These are phyloP conservation scores for Leccinum incarnatum DNA, from an alignment of 768 basidiomycete species.

Conservation along the genomic window DNA sequence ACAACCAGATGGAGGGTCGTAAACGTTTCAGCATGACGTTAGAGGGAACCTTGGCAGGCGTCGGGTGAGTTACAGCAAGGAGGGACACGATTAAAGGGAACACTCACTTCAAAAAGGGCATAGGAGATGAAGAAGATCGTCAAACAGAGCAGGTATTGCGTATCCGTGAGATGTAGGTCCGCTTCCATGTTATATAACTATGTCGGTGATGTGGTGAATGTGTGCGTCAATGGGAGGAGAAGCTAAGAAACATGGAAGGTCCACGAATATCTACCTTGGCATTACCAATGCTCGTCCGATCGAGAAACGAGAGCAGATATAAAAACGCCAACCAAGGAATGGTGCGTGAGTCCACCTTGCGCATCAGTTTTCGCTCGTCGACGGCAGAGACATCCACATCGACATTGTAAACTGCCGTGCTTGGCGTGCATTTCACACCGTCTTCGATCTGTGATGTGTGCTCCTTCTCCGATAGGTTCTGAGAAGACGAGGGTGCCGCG, in stretches of 20 bases:
- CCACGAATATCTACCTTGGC: constrained; percentile 13
- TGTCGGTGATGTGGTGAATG: neutral
- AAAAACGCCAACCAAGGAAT: constrained; percentile 73
- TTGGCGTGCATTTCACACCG: neutral
- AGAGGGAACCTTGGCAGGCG: constrained; percentile 50
- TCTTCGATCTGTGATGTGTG: neutral
- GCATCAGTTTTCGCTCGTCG: constrained; percentile 65
- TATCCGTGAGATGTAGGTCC: constrained; percentile 59
- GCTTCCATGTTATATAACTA: constrained; percentile 64
- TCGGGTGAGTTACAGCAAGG: neutral
- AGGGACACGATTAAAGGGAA: neutral
- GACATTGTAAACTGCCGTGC: constrained; percentile 31
- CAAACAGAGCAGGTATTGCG: constrained; percentile 62
- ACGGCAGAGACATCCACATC: constrained; percentile 57
- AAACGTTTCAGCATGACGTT: constrained; percentile 72
- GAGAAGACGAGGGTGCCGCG: neutral
- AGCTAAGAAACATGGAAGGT: too few species aligned
- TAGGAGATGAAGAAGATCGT: constrained; percentile 65
- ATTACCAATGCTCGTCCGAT: constrained; percentile 55
- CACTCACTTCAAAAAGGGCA: constrained; percentile 61
- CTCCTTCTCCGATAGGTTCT: constrained; percentile 6
- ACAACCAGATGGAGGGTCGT: constrained; percentile 76
- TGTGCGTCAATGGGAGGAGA: neutral
- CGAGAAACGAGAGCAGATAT: constrained; percentile 72
- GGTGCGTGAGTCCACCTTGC: constrained; percentile 67